Conservation (phyloP, 306 rosid genomes). For the cucumber (Cucumis sativus) region Cucumber_9930_V3 NC_026656.2:15222501-15223000, state of each 20-base stretch:
- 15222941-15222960: neutral
- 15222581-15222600: constrained; percentile 84
- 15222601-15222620: constrained; percentile 86
- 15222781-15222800: neutral
- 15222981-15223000: neutral
- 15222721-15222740: neutral
- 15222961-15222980: neutral
- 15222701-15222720: neutral
- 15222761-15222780: neutral
- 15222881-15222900: neutral
- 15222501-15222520: no score
- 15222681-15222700: neutral
- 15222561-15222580: constrained; percentile 80
- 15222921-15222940: neutral
- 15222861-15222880: neutral
- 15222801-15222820: neutral
- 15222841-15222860: neutral
- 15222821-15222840: neutral
- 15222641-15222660: constrained; percentile 97
- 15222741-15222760: neutral
- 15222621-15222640: constrained; percentile 99
- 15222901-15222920: neutral
- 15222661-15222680: constrained; percentile 73
- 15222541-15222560: constrained; percentile 66
- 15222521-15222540: constrained; percentile 9